Evolutionary conservation across 1,284 basidiomycete genomes (phyloP), one percentile per base, ranked within the genome.

Genomic region (Pseudozyma tsukubaensis): DNA sequence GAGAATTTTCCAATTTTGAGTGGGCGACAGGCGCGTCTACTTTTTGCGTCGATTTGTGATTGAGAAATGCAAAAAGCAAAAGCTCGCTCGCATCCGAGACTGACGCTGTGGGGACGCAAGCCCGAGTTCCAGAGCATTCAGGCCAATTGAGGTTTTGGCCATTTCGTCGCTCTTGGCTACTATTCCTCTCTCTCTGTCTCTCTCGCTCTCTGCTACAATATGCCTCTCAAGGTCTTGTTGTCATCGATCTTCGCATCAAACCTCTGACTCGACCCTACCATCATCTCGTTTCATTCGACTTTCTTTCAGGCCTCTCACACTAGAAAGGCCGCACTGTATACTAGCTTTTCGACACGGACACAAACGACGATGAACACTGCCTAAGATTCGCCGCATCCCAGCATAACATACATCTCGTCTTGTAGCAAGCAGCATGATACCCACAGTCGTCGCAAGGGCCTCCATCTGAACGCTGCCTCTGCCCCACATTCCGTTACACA

Each of bases 351-450:
- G n/a, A n/a, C n/a, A n/a, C n/a, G n/a, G n/a, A n/a, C n/a, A n/a
- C n/a, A 9, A 37, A 24, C 51, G 39, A 37, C n/a, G n/a, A n/a
- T n/a, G n/a, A n/a, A n/a, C n/a, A n/a, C n/a, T n/a, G n/a, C n/a
- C n/a, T n/a, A n/a, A n/a, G n/a, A n/a, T n/a, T n/a, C n/a, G n/a
- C n/a, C n/a, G n/a, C n/a, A n/a, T n/a, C n/a, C n/a, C n/a, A n/a
- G n/a, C n/a, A n/a, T n/a, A n/a, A n/a, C n/a, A n/a, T 37, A 37
- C 36, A 37, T 9, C 35, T 16, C 34, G 14, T 19, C 14, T 39
- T 11, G 13, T 39, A 36, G 21, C 44, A 34, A 18, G 45, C 56
- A 58, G 56, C 40, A 58, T 58, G 56, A 50, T 50, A 58, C 40
- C 56, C 48, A 24, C 32, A 42, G n/a, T 32, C 14, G 39, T 36